Conservation (phyloP, 352 stramenopile species). For the Globisporangium uncinulatum region DNA sequence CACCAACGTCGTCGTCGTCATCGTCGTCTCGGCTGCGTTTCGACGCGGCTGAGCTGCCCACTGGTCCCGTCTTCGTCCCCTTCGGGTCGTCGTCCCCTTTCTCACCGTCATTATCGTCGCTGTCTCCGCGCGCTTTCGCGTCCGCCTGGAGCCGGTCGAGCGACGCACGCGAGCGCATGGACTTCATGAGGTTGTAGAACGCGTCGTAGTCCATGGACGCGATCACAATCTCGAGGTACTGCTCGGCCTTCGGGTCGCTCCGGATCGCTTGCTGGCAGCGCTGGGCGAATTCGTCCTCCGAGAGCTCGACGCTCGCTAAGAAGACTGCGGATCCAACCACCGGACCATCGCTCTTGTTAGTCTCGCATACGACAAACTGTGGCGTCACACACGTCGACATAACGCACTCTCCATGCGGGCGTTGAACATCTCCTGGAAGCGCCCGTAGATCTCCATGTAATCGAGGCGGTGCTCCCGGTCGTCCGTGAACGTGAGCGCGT, state of each 20-base stretch:
- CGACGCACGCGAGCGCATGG: slow-evolving; percentile 49
- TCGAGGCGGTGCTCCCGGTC: slow-evolving; percentile 61
- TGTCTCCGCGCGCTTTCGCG: slow-evolving; percentile 17
- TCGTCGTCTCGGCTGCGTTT: neutral
- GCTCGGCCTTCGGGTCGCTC: slow-evolving; percentile 46
- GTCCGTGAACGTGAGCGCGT: slow-evolving; percentile 58
- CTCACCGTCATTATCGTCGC: neutral
- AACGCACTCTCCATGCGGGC: slow-evolving; percentile 47
- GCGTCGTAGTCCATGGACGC: slow-evolving; percentile 77
- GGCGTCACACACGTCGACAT: neutral
- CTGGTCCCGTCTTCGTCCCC: neutral
- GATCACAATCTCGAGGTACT: slow-evolving; percentile 72
- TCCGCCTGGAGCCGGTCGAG: slow-evolving; percentile 31
- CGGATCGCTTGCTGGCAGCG: slow-evolving; percentile 51
- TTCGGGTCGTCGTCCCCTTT: slow-evolving; percentile 7
- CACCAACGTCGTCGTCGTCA: too few relatives aligned
- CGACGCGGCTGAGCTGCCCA: neutral
- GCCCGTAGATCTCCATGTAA: slow-evolving; percentile 67
- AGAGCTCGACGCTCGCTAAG: slow-evolving; percentile 33
- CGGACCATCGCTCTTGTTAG: neutral
- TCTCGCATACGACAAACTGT: neutral
- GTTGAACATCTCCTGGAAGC: slow-evolving; percentile 76
- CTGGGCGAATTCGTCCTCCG: slow-evolving; percentile 53
- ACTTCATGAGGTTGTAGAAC: slow-evolving; percentile 70
- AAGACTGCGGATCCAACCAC: slow-evolving; percentile 29